Evolutionary conservation across 768 basidiomycete species (phyloP), one percentile per base, ranked within the genome.

Genomic region (Panaeolus cyanescens): DNA sequence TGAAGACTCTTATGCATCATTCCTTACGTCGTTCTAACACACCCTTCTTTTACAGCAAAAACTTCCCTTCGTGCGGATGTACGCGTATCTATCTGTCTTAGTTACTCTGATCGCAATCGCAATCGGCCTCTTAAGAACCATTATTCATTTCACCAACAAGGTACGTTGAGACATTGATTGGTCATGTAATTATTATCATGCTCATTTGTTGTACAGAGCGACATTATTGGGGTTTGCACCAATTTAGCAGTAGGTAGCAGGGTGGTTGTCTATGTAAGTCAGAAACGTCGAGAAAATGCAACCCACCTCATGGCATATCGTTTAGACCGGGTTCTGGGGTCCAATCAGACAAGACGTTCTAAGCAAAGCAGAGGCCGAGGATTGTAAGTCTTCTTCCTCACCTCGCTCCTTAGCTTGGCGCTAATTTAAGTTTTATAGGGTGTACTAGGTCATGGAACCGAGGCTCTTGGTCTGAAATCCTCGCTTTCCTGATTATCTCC

Each of bases 101-200:
- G 80, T 79, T 5, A 70, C 83, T 19, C 69, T 88, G 53, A 67
- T 87, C 1, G 74, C 88, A 22, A 65, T 82, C 5, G 89, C 74
- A 0, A 73, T 83, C 3, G 84, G 82, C 6, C 63, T 92, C 37
- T 67, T 88, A 63, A 80, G 85, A 30, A 75, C 85, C 8, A 71
- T 93, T 7, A 76, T 84, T 1, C 91, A 93, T 67, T 92, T 91
- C 64, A 78, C 77, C 0, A 80, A 80, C 76, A 92, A 91, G 83
- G 90, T 85, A 39, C 22, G 74, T 67, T 0, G 36, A 22, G 30
- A 50, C 25, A 13, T 5, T n/a, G 3, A 28, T 5, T 13, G 15
- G 30, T 2, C 3, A 28, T 50, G 5, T 13, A 10, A 22, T 28
- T 59, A 9, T n/a, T n/a, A n/a, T n/a, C n/a, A 32, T 45, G 8